These are phyloP conservation scores for Mycosphaerella sp. DNA, from an alignment of 2,329 filamentous ascomycete genomes.

Conservation along the genomic window DNA sequence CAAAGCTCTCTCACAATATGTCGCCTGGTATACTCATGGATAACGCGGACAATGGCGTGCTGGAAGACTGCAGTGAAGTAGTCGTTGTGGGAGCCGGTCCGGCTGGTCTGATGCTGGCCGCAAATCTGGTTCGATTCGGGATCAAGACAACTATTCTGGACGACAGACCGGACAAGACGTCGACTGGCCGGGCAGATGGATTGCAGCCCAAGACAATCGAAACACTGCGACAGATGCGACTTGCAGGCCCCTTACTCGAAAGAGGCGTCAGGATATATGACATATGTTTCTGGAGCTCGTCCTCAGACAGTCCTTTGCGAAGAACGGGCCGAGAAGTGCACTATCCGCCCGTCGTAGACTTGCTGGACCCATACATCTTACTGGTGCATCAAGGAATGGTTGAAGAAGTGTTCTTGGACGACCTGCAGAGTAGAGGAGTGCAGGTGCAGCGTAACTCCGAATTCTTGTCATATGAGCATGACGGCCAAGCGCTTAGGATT, in stretches of 20 bases:
- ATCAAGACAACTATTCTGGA: conserved; percentile 61
- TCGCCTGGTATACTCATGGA: conserved; percentile 10
- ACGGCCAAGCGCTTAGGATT: conserved; percentile 38
- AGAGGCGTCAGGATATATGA: conserved; percentile 66
- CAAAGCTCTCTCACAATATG: conserved; percentile 11
- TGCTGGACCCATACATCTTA: conserved; percentile 49
- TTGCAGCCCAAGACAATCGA: conserved; percentile 74
- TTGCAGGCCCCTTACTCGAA: conserved; percentile 62
- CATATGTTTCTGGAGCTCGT: conserved; percentile 61
- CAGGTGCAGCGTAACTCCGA: conserved; percentile 58
- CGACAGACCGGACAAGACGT: conserved; percentile 61
- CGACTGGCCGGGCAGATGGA: conserved; percentile 63
- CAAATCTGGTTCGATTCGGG: conserved; percentile 57
- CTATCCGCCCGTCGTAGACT: conserved; percentile 52
- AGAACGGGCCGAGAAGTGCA: conserved; percentile 61
- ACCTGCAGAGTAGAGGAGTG: conserved; percentile 58
- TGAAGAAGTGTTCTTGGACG: conserved; percentile 62
- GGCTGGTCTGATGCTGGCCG: conserved; percentile 41
- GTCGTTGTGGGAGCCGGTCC: conserved; percentile 39
- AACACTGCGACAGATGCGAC: conserved; percentile 64
- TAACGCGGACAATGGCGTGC: not conserved
- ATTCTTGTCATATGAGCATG: conserved; percentile 49
- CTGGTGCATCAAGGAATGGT: conserved; percentile 68
- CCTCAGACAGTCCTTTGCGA: conserved; percentile 41
- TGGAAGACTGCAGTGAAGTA: conserved; percentile 12